Conservation (phyloP, 352 stramenopile genomes). For the Globisporangium megalacanthum region DNA sequence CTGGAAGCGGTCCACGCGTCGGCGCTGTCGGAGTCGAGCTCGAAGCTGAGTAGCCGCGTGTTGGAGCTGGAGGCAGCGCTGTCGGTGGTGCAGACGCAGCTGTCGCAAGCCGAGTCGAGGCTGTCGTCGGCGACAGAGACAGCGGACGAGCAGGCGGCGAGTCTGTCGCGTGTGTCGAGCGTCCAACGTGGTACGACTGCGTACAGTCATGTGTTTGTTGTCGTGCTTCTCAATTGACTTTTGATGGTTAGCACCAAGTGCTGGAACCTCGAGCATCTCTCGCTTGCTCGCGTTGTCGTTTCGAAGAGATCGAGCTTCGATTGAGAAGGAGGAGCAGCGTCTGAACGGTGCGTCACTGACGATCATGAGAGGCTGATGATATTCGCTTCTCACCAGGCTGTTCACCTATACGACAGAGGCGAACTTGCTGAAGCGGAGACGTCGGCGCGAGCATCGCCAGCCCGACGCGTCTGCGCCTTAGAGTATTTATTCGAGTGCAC, state of each 20-base stretch:
- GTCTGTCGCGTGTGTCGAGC: slow-evolving; percentile 14
- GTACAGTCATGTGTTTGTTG: slow-evolving; percentile 13
- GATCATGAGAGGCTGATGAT: neutral
- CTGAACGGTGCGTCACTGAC: slow-evolving; percentile 21
- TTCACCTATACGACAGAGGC: slow-evolving; percentile 15
- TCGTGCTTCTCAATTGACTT: too few species aligned
- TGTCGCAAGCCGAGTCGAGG: slow-evolving; percentile 9
- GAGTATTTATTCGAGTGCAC: slow-evolving; percentile 1
- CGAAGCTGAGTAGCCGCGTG: slow-evolving; percentile 6
- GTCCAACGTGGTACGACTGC: slow-evolving; percentile 3
- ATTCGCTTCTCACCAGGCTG: neutral
- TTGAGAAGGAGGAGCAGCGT: slow-evolving; percentile 26
- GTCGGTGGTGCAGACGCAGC: slow-evolving; percentile 6
- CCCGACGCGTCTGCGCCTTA: neutral
- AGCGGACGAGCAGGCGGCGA: slow-evolving; percentile 16
- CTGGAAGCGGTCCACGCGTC: neutral
- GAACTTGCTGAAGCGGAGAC: slow-evolving; percentile 31
- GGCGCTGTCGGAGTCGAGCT: neutral
- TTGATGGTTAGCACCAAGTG: neutral
- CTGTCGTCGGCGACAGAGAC: slow-evolving; percentile 17
- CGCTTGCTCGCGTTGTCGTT: slow-evolving; percentile 18
- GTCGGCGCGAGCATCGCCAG: slow-evolving; percentile 19
- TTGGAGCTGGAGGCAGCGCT: slow-evolving; percentile 13
- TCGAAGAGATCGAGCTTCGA: slow-evolving; percentile 22
- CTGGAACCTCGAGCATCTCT: neutral